Conservation (phyloP, 2,329 filamentous ascomycete genomes). For the Fusarium palustre region DNA sequence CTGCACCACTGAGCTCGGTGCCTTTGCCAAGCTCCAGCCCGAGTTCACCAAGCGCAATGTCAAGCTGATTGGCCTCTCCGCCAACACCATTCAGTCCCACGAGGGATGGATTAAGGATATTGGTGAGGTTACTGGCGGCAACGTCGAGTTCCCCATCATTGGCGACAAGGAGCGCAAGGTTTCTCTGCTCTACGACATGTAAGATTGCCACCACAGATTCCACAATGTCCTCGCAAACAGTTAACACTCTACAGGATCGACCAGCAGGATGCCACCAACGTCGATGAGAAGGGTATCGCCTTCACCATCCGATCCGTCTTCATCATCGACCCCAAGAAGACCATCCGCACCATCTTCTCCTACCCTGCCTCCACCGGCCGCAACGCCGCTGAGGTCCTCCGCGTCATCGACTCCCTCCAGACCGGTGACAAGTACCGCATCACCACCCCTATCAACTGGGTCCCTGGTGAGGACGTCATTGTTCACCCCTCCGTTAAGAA, state of each 20-base stretch:
- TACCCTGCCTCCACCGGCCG: conserved; percentile 93
- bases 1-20: conserved; percentile 94
- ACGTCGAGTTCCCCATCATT: conserved; percentile 82
- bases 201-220: conserved; percentile 45
- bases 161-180: conserved; percentile 83
- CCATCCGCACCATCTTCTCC: conserved; percentile 89
- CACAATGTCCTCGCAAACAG: not conserved
- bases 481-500: conserved; percentile 86
- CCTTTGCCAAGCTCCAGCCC: conserved; percentile 87
- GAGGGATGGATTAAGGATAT: conserved; percentile 92
- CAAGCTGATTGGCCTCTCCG: conserved; percentile 90
- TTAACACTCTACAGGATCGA: conserved; percentile 68
- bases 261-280: conserved; percentile 83
- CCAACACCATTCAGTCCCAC: conserved; percentile 87
- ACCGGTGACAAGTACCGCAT: conserved; percentile 88
- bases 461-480: conserved; percentile 89
- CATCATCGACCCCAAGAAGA: conserved; percentile 94
- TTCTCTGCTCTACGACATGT: conserved; percentile 83
- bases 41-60: conserved; percentile 89
- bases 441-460: conserved; percentile 92
- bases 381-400: conserved; percentile 82
- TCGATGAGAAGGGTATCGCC: conserved; percentile 83
- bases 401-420: conserved; percentile 83
- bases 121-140: conserved; percentile 78
- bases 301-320: conserved; percentile 97